Conservation (phyloP, 352 stramenopile genomes). For the Pythium volutum region DNA sequence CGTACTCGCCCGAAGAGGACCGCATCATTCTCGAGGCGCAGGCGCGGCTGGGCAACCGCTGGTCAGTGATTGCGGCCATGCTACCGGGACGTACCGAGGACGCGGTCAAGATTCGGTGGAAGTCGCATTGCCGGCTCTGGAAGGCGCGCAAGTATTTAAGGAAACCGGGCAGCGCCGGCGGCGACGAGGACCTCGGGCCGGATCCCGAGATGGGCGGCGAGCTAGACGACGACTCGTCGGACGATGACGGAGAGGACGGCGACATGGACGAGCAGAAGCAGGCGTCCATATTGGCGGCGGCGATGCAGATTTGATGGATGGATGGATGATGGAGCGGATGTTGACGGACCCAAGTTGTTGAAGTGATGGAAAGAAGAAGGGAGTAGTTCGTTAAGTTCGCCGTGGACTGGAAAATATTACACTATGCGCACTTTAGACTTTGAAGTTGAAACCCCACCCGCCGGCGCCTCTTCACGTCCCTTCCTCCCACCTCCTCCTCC, state of each 20-base stretch:
- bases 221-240: constrained; percentile 4
- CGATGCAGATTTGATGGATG: background rate
- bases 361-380: background rate
- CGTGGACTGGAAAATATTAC: constrained; percentile 20
- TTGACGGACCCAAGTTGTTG: constrained; percentile 2
- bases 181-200: constrained; percentile 4
- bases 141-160: constrained; percentile 79
- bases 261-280: constrained; percentile 4
- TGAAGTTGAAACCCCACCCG: background rate
- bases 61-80: constrained; percentile 89
- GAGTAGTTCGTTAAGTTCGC: constrained; percentile 18
- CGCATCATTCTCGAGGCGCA: constrained; percentile 86
- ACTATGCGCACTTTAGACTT: constrained; percentile 1
- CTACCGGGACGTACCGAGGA: constrained; percentile 87
- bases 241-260: constrained; percentile 14
- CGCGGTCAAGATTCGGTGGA: constrained; percentile 92
- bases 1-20: constrained; percentile 88
- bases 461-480: constrained; percentile 8
- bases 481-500: background rate
- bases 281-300: constrained; percentile 3
- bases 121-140: constrained; percentile 85
- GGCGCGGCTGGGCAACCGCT: constrained; percentile 82
- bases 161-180: constrained; percentile 31
- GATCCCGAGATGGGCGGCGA: constrained; percentile 8
- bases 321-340: background rate